Evolutionary conservation across 192 early-diverging fungal genomes (phyloP).

Genomic region (Coemansia sp.): DNA sequence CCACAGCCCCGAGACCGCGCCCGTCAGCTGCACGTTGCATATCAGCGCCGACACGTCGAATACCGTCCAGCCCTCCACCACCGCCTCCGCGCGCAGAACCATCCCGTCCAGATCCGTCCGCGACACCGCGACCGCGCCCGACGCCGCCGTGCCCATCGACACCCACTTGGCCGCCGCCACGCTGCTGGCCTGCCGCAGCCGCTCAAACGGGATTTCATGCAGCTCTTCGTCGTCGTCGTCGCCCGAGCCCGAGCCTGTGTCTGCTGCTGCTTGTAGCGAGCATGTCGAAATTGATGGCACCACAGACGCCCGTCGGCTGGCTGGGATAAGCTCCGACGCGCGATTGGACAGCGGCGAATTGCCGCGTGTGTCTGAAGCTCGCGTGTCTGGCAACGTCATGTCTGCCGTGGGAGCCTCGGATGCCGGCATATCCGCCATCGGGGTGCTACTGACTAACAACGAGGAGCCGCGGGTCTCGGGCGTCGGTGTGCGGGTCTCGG

Average conservation of each 20-base stretch:
- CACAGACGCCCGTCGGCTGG: not conserved
- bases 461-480: not conserved
- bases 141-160: slow-evolving; percentile 11
- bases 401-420: no score
- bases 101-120: slow-evolving; percentile 8
- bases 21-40: not conserved
- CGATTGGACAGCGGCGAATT: no score
- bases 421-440: no score
- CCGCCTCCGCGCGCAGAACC: slow-evolving; percentile 29
- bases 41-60: slow-evolving; percentile 24
- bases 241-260: not conserved
- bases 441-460: not conserved
- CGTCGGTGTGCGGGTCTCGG: not conserved
- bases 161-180: slow-evolving; percentile 14
- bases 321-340: no score
- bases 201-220: slow-evolving; percentile 16
- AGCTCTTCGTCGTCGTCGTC: not conserved
- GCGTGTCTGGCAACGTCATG: no score
- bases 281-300: not conserved
- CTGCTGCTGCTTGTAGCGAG: not conserved
- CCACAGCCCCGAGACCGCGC: slow-evolving; percentile 27
- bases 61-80: slow-evolving; percentile 40
- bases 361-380: no score
- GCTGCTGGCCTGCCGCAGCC: slow-evolving; percentile 9
- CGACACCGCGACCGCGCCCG: slow-evolving; percentile 16